Percentiles rank a stretch among this genome's conserved stretches.
These are phyloP conservation scores for Penicillium lagena DNA, from an alignment of 495 filamentous ascomycete genomes.

Conservation along the genomic window DNA sequence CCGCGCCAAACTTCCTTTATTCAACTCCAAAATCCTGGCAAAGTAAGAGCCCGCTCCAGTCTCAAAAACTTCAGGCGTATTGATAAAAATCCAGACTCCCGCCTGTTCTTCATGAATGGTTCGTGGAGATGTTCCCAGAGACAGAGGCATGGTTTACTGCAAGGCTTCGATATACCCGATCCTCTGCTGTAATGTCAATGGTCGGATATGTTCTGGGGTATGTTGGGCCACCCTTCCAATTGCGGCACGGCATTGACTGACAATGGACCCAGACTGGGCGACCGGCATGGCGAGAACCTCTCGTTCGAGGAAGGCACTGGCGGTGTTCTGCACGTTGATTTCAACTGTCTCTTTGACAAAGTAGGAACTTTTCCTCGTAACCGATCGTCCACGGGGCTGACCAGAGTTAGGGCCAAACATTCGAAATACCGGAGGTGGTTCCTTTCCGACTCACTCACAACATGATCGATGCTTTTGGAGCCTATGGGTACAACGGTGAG, in stretches of 20 bases:
- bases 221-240: no score
- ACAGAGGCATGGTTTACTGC: conserved; percentile 88
- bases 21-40: conserved; percentile 57
- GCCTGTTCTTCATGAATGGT: conserved; percentile 87
- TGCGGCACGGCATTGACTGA: no score
- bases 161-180: conserved; percentile 84
- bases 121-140: conserved; percentile 88
- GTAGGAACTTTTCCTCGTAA: conserved; percentile 8
- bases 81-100: conserved; percentile 48
- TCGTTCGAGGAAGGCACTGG: conserved; percentile 91
- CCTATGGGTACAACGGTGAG: conserved; percentile 74
- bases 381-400: conserved; percentile 1
- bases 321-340: conserved; percentile 95
- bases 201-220: conserved; percentile 86
- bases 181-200: conserved; percentile 96
- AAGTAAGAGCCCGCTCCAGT: conserved; percentile 20
- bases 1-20: conserved; percentile 52
- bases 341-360: conserved; percentile 99
- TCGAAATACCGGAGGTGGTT: conserved; percentile 89
- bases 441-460: conserved; percentile 99
- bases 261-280: conserved; percentile 56
- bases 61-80: no score
- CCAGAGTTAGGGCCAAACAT: conserved; percentile 62
- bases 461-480: conserved; percentile 94
- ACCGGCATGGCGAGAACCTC: conserved; percentile 98